Evolutionary conservation across 441 rosid genomes (phyloP), one percentile per base, ranked within the genome.

Genomic region (Mallotus repandus): DNA sequence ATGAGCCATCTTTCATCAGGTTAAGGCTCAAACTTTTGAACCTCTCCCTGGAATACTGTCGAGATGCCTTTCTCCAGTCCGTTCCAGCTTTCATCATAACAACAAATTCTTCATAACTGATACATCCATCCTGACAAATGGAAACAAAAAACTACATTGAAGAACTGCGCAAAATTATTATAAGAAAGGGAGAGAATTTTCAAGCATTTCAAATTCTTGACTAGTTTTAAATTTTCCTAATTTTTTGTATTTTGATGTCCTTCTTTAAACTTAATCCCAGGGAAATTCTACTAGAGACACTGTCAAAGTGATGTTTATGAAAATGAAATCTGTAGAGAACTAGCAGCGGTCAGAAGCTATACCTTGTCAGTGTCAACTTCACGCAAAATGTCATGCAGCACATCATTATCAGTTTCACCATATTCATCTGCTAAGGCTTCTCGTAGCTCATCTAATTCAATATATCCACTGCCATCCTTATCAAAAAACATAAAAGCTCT

Each of bases 1-100:
- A 78, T 5, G 99, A 95, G 58, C 99, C 99, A 68, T 95, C 98
- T 82, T 93, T 95, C 99, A 92, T 92, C 74, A 95, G 81, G 77
- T 95, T 92, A 55, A 92, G 62, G 80, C 99, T 95, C 88, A 95
- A 77, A 76, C 96, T 92, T 88, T 95, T 95, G 87, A 92, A 95
- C 69, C 99, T 89, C 86, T 93, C 98, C 78, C 99, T 83, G n/a
- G 99, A 95, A 81, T 95, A 95, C 77, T 95, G 99, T 29, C 99
- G 85, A 1, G 98, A 95, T 1, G 99, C 99, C 87, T 95, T 95
- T 75, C 99, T 89, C 99, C 99, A 95, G 66, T 95, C 99, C 0
- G 99, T 95, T 79, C 99, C 98, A 5, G 98, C 81, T 88, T 92
- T 95, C 99, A 95, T 95, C 99, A 95, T 95, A 0, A 89, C 86